These are phyloP conservation scores for Ramalina intermedia DNA, from an alignment of 495 filamentous ascomycete genomes.

Conservation along the genomic window DNA sequence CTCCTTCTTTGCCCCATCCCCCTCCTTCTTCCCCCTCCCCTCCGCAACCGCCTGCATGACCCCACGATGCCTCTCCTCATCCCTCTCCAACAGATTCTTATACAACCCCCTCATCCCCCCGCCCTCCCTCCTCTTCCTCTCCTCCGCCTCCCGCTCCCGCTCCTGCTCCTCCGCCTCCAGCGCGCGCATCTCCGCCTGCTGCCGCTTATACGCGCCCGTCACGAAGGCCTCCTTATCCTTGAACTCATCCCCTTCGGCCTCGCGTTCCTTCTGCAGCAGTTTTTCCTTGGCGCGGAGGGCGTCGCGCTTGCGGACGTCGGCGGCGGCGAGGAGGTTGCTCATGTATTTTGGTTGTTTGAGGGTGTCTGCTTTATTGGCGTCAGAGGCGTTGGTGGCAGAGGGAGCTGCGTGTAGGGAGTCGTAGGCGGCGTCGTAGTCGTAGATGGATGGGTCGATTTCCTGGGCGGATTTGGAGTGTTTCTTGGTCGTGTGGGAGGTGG, in stretches of 20 bases:
- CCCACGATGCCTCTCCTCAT: constrained; percentile 60
- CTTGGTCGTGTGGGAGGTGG: constrained; percentile 31
- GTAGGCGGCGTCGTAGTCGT: constrained; percentile 43
- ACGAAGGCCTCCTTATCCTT: constrained; percentile 95
- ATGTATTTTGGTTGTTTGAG: constrained; percentile 61
- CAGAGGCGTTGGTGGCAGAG: constrained; percentile 11
- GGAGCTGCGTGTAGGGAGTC: constrained; percentile 34
- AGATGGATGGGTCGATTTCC: constrained; percentile 36
- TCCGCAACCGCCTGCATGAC: constrained; percentile 55
- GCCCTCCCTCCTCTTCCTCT: constrained; percentile 42
- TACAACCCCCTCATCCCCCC: constrained; percentile 82
- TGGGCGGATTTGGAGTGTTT: constrained; percentile 34
- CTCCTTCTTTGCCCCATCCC: constrained; percentile 19
- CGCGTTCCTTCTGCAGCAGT: constrained; percentile 71
- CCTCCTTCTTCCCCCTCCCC: constrained; percentile 29
- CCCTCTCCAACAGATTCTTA: constrained; percentile 61
- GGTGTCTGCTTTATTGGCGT: constrained; percentile 6
- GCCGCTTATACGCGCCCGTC: constrained; percentile 84
- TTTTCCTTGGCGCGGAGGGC: constrained; percentile 77
- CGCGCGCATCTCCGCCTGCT: constrained; percentile 69
- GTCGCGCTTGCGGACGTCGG: constrained; percentile 79
- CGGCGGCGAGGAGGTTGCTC: constrained; percentile 59
- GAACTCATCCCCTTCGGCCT: constrained; percentile 86
- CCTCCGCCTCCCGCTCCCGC: constrained; percentile 53
- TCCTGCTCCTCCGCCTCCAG: constrained; percentile 68